A percentile compares a stretch with the other conserved stretches of the same genome.
These are phyloP conservation scores for Fagopyrum homotropicum DNA, from an alignment of 148 eudicot species.

Conservation along the genomic window DNA sequence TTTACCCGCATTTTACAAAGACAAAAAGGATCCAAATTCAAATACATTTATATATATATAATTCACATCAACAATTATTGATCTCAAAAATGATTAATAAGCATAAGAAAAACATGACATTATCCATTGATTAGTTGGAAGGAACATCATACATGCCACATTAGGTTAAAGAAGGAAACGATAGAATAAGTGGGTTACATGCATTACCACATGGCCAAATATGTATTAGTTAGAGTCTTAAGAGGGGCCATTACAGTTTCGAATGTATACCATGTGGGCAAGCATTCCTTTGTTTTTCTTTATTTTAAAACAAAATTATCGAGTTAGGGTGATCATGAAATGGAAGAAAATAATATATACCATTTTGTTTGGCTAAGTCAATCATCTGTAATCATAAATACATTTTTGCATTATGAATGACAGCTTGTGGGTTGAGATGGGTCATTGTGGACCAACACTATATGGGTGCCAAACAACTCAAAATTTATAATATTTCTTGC, in stretches of 20 bases:
- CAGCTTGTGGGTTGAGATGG: slow-evolving; percentile 7
- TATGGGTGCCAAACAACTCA: neutral
- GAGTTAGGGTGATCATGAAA: neutral
- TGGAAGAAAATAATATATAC: neutral
- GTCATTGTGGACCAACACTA: neutral
- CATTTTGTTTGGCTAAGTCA: slow-evolving; percentile 4
- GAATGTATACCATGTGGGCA: slow-evolving; percentile 9
- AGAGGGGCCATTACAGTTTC: slow-evolving; percentile 11
- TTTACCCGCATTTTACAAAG: too few relatives aligned
- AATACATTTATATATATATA: neutral
- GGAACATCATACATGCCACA: slow-evolving; percentile 14
- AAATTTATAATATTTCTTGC: neutral
- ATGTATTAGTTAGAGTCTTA: neutral
- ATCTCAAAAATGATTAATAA: neutral
- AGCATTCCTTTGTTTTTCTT: slow-evolving; percentile 3
- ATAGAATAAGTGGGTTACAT: slow-evolving; percentile 5
- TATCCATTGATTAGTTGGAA: slow-evolving; percentile 13
- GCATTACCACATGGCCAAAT: slow-evolving; percentile 9
- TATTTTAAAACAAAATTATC: neutral
- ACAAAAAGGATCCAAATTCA: neutral
- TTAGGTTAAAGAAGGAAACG: neutral
- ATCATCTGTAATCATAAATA: slow-evolving; percentile 3
- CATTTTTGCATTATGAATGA: slow-evolving; percentile 12
- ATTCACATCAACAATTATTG: neutral
- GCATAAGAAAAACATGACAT: slow-evolving; percentile 12